Evolutionary conservation across 2,329 filamentous ascomycete genomes (phyloP).

Genomic region (Tolypocladium ovalisporum): DNA sequence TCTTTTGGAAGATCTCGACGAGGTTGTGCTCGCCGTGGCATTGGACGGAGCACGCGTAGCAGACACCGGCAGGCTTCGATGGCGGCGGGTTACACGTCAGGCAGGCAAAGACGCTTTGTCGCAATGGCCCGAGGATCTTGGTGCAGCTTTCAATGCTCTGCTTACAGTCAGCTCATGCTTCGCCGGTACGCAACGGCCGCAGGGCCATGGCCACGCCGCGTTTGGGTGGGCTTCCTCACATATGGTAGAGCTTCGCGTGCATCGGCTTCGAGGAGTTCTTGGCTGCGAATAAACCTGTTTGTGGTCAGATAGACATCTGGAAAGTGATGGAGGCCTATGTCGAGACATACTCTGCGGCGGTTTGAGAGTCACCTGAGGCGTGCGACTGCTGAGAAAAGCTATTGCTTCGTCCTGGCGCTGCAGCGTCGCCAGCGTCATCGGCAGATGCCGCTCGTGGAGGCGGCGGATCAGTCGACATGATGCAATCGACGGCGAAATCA

Average conservation of each 20-base stretch:
- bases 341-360: slow-evolving; percentile 53
- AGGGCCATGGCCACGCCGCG: neutral
- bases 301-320: neutral
- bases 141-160: slow-evolving; percentile 93
- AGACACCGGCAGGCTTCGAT: slow-evolving; percentile 62
- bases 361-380: slow-evolving; percentile 55
- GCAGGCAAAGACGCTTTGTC: slow-evolving; percentile 85
- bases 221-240: slow-evolving; percentile 35
- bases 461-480: slow-evolving; percentile 26
- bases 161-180: slow-evolving; percentile 8
- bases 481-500: neutral
- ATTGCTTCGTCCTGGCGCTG: slow-evolving; percentile 31
- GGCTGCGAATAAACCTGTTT: slow-evolving; percentile 73
- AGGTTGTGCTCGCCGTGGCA: slow-evolving; percentile 93
- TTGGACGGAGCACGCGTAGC: slow-evolving; percentile 92
- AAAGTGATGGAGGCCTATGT: neutral
- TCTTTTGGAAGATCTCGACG: slow-evolving; percentile 91
- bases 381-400: slow-evolving; percentile 49
- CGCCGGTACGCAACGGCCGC: neutral
- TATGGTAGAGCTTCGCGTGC: slow-evolving; percentile 92
- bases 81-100: slow-evolving; percentile 86
- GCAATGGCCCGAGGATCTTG: slow-evolving; percentile 73
- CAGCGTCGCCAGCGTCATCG: slow-evolving; percentile 11
- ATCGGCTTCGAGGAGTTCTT: slow-evolving; percentile 86
- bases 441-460: slow-evolving; percentile 13